Conservation (phyloP, 2,329 filamentous ascomycete species). For the Fusarium dlaminii region DNA sequence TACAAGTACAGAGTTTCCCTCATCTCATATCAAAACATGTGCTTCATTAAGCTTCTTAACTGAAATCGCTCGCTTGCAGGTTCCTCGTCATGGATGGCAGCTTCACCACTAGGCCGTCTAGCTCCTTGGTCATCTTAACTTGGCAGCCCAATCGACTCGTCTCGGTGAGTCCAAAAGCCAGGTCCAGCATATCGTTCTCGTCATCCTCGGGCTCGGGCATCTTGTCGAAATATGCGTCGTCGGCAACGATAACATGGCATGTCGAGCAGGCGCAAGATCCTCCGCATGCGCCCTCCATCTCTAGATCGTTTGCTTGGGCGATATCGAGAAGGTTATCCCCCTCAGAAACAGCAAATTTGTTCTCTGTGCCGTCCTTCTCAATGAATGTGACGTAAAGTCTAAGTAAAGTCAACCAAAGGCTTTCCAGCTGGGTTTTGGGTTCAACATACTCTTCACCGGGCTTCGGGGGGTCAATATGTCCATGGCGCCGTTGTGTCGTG, state of each 20-base stretch:
- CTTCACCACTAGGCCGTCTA: conserved; percentile 86
- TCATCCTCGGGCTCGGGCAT: conserved; percentile 82
- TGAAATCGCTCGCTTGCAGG: conserved; percentile 93
- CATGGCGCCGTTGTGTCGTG: conserved; percentile 70
- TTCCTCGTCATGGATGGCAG: conserved; percentile 96
- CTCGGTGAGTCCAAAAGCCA: conserved; percentile 90
- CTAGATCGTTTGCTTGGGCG: conserved; percentile 91
- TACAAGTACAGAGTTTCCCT: conserved; percentile 41
- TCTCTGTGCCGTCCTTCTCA: conserved; percentile 83
- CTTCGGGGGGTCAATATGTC: conserved; percentile 84
- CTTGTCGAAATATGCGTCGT: conserved; percentile 77
- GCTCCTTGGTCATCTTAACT: conserved; percentile 87
- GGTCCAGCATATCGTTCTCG: conserved; percentile 90
- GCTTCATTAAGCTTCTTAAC: conserved; percentile 41
- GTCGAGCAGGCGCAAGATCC: conserved; percentile 94
- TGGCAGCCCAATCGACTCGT: conserved; percentile 87
- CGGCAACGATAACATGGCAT: conserved; percentile 86
- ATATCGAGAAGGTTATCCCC: conserved; percentile 97
- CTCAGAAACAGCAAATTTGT: conserved; percentile 81
- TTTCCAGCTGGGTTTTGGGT: neutral
- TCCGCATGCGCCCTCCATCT: conserved; percentile 98
- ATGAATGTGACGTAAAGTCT: conserved; percentile 92
- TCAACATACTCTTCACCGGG: conserved; percentile 85
- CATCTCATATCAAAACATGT: conserved; percentile 30
- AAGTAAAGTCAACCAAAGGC: conserved; percentile 8